These are phyloP conservation scores for Pestalotiopsis sp. DNA, from an alignment of 2,329 filamentous ascomycete genomes.

Conservation along the genomic window DNA sequence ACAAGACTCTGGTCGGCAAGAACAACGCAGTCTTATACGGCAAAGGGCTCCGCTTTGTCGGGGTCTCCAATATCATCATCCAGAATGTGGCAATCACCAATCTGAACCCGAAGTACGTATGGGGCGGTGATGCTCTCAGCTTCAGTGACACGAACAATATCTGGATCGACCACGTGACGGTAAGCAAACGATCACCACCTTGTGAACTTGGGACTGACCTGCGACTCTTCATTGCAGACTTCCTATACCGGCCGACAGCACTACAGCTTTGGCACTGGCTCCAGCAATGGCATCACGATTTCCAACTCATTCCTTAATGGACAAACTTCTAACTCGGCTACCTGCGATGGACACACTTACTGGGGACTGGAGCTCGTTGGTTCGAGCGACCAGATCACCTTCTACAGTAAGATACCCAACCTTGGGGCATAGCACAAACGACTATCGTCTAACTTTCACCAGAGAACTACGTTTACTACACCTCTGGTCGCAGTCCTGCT, in stretches of 20 bases:
- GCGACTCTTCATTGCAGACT: neutral
- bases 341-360: conserved; percentile 49
- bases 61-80: conserved; percentile 59
- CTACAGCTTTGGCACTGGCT: conserved; percentile 36
- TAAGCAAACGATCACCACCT: neutral
- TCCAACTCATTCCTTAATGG: conserved; percentile 51
- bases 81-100: conserved; percentile 58
- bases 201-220: neutral
- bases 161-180: conserved; percentile 26
- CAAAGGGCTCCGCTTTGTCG: conserved; percentile 53
- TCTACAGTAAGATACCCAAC: neutral
- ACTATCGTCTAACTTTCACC: neutral
- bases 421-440: too few relatives aligned
- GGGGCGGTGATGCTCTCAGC: conserved; percentile 58
- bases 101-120: conserved; percentile 57
- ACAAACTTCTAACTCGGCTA: conserved; percentile 41
- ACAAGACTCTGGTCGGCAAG: conserved; percentile 47
- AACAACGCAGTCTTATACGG: conserved; percentile 56
- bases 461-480: conserved; percentile 19
- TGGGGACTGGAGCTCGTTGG: conserved; percentile 31
- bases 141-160: conserved; percentile 41
- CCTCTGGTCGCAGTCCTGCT: conserved; percentile 27
- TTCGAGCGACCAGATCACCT: conserved; percentile 1
- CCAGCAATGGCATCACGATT: conserved; percentile 42
- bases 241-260: conserved; percentile 48